Percentiles rank a stretch among this genome's conserved stretches.
These are phyloP conservation scores for Alnus rubra DNA, from an alignment of 306 rosid genomes.

Conservation along the genomic window DNA sequence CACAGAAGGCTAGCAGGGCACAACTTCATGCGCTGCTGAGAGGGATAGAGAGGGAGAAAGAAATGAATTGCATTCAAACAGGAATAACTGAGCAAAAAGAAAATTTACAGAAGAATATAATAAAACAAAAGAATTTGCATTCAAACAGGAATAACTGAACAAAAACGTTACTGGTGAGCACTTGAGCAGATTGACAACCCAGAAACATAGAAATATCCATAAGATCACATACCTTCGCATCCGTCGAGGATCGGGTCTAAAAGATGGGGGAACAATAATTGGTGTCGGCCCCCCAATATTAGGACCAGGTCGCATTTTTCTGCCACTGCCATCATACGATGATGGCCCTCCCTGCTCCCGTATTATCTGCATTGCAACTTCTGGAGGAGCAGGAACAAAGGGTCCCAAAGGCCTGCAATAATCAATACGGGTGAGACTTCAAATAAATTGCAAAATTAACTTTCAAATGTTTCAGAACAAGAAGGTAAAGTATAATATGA, in stretches of 20 bases:
- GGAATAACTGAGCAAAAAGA: too few species aligned
- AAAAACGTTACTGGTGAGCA: slow-evolving; percentile 7
- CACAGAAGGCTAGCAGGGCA: too few species aligned
- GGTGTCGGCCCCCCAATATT: slow-evolving; percentile 82
- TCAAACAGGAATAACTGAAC: background rate
- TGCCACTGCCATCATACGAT: slow-evolving; percentile 73
- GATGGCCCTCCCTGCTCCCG: slow-evolving; percentile 97
- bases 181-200: slow-evolving; percentile 5
- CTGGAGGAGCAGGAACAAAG: slow-evolving; percentile 99
- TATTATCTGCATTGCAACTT: slow-evolving; percentile 98
- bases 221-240: slow-evolving; percentile 73
- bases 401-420: slow-evolving; percentile 92
- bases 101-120: background rate
- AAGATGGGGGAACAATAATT: slow-evolving; percentile 73
- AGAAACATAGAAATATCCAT: background rate
- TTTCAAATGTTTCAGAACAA: slow-evolving; percentile 1
- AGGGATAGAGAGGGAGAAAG: too few species aligned
- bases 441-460: slow-evolving; percentile 10
- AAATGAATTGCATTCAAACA: too few species aligned
- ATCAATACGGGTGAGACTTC: slow-evolving; percentile 23
- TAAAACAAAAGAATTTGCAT: background rate
- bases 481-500: slow-evolving; percentile 10
- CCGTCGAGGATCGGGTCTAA: slow-evolving; percentile 87
- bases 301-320: slow-evolving; percentile 72
- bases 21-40: too few species aligned